Evolutionary conservation across 176 grass and related monocot genomes (phyloP).

Genomic region (Cenchrus fungigraminus): DNA sequence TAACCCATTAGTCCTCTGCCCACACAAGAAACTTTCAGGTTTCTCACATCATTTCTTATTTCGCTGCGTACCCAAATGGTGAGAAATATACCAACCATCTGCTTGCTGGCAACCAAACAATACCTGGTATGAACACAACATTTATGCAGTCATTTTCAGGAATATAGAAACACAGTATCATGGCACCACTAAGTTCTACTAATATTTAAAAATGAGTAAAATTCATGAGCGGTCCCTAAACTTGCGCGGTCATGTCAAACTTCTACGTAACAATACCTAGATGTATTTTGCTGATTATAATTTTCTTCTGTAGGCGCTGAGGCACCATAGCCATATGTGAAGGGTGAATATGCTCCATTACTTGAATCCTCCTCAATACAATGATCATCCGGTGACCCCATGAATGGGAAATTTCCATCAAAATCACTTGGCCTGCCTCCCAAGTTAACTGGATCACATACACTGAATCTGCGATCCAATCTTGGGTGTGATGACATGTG

Average conservation of each 20-base stretch:
- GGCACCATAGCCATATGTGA: constrained; percentile 58
- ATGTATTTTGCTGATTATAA: constrained; percentile 39
- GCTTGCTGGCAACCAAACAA: constrained; percentile 94
- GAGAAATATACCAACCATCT: constrained; percentile 99
- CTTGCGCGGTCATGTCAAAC: not conserved
- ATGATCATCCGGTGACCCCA: constrained; percentile 62
- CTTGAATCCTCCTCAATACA: constrained; percentile 54
- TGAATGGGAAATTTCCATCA: constrained; percentile 58
- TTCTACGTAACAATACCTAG: constrained; percentile 57
- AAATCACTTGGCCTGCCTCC: constrained; percentile 77
- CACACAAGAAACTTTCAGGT: constrained; percentile 94
- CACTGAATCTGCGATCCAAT: constrained; percentile 84
- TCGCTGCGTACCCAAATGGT: constrained; percentile 85
- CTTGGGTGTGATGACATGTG: constrained; percentile 55
- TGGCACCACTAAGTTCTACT: not conserved
- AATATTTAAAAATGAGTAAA: not conserved
- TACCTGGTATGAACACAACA: constrained; percentile 57
- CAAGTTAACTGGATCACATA: constrained; percentile 67
- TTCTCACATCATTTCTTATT: constrained; percentile 86
- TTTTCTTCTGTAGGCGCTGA: constrained; percentile 56
- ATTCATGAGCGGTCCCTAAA: too few species aligned
- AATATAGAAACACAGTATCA: constrained; percentile 9
- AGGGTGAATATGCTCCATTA: constrained; percentile 54
- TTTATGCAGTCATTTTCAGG: constrained; percentile 28
- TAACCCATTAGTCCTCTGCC: constrained; percentile 98